These are phyloP conservation scores for Polyplosphaeria fusca DNA, from an alignment of 495 filamentous ascomycete genomes.

Conservation along the genomic window DNA sequence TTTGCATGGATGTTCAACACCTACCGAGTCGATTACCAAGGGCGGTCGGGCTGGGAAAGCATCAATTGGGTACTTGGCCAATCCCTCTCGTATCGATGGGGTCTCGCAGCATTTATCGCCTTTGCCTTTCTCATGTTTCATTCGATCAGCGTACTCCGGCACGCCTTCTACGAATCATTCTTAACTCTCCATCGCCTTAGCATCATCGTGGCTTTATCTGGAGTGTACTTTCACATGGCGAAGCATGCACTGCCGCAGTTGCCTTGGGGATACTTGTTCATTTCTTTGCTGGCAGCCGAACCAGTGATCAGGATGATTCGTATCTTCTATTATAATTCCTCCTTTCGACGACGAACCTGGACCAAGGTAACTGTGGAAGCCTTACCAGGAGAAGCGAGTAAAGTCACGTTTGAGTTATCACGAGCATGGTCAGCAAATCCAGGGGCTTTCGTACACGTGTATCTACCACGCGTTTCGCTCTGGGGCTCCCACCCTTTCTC, in stretches of 20 bases:
- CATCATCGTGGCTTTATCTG: constrained; percentile 60
- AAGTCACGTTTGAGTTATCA: constrained; percentile 74
- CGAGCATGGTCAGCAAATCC: constrained; percentile 70
- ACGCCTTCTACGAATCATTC: constrained; percentile 90
- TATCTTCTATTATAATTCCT: constrained; percentile 60
- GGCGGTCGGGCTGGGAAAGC: neutral
- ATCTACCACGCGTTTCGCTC: constrained; percentile 70
- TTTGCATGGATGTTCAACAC: constrained; percentile 43
- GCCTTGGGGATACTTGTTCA: constrained; percentile 57
- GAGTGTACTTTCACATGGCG: constrained; percentile 68
- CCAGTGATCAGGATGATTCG: constrained; percentile 53
- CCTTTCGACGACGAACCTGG: constrained; percentile 39
- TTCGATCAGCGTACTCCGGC: constrained; percentile 70
- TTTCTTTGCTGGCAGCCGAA: constrained; percentile 44
- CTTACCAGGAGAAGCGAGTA: constrained; percentile 61
- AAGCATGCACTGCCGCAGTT: constrained; percentile 59
- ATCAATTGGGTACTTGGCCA: constrained; percentile 1
- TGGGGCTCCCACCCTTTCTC: constrained; percentile 70
- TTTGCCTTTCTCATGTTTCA: constrained; percentile 66
- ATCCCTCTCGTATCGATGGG: constrained; percentile 40
- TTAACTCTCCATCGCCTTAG: constrained; percentile 72
- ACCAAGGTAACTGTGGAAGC: constrained; percentile 60
- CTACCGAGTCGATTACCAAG: neutral
- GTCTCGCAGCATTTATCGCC: constrained; percentile 50
- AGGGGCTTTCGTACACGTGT: constrained; percentile 77